Percentiles rank a stretch among this genome's conserved stretches.
Evolutionary conservation across 148 eudicot species (phyloP).

Genomic region (Hydrangea macrophylla): DNA sequence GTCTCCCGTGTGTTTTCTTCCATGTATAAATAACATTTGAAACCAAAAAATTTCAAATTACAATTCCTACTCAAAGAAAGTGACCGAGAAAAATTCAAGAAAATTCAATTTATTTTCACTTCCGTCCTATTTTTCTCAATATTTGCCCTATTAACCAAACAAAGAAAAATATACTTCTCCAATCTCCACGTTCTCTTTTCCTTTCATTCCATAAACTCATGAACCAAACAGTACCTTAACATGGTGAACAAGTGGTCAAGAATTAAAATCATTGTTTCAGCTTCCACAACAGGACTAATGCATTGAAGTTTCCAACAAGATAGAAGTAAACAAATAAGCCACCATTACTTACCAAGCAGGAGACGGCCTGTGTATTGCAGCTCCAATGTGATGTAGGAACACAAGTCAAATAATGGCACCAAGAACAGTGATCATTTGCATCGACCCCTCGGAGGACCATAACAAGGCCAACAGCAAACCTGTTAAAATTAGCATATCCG

Average conservation of each 20-base stretch:
- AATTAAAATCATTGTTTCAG: not conserved
- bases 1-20: too few species aligned
- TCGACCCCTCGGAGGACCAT: conserved; percentile 66
- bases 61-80: too few species aligned
- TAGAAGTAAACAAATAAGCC: not conserved
- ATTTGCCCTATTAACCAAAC: too few species aligned
- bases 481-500: conserved; percentile 24
- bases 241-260: not conserved
- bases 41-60: too few species aligned
- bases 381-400: conserved; percentile 71
- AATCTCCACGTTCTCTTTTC: too few species aligned
- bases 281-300: not conserved
- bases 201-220: too few species aligned
- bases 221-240: too few species aligned
- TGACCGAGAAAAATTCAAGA: too few species aligned
- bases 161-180: too few species aligned
- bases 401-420: conserved; percentile 91
- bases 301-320: not conserved
- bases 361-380: conserved; percentile 50
- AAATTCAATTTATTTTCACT: too few species aligned
- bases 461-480: conserved; percentile 54
- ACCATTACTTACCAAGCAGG: conserved; percentile 54
- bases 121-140: too few species aligned
- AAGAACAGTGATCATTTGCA: conserved; percentile 73
- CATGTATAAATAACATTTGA: too few species aligned